phyloP scores from a whole-genome alignment of 768 basidiomycete genomes.

The Leccinellum luteum region DNA sequence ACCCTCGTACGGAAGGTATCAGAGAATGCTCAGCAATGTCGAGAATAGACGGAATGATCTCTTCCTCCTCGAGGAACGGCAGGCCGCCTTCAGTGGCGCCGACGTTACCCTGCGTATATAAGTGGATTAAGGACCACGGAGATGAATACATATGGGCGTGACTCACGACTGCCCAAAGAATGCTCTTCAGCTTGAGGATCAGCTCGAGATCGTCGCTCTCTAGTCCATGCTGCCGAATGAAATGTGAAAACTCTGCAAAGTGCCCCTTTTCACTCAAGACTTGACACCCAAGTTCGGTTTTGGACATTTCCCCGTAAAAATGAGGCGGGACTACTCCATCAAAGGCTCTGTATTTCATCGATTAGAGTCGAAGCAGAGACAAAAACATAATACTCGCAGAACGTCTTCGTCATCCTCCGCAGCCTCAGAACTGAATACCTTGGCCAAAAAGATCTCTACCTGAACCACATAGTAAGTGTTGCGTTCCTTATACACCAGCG shows the following conservation, averaged over 20 bases:
- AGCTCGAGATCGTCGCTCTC: slow-evolving; percentile 83
- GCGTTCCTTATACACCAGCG: slow-evolving; percentile 61
- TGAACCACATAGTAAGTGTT: slow-evolving; percentile 93
- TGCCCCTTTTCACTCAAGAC: slow-evolving; percentile 88
- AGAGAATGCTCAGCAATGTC: slow-evolving; percentile 89
- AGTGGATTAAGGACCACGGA: background rate
- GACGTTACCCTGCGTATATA: slow-evolving; percentile 74
- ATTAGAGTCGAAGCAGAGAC: background rate
- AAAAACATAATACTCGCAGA: slow-evolving; percentile 37
- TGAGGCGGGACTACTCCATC: slow-evolving; percentile 90
- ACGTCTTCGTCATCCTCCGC: slow-evolving; percentile 68
- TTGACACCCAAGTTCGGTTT: slow-evolving; percentile 92
- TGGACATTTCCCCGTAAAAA: slow-evolving; percentile 97
- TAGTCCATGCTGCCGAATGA: slow-evolving; percentile 82
- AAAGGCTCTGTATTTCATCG: slow-evolving; percentile 48
- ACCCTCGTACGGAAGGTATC: slow-evolving; percentile 94
- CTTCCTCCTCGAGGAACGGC: slow-evolving; percentile 94
- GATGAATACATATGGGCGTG: background rate
- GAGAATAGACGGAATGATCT: slow-evolving; percentile 85
- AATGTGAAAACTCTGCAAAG: slow-evolving; percentile 86
- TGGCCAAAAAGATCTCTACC: slow-evolving; percentile 87
- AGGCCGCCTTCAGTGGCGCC: slow-evolving; percentile 88
- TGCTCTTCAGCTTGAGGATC: slow-evolving; percentile 89
- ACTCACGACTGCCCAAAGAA: slow-evolving; percentile 94
- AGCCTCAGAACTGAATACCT: slow-evolving; percentile 58